These are phyloP conservation scores for Pilobolus umbonatus DNA, from an alignment of 192 early-diverging fungal species.

Conservation along the genomic window DNA sequence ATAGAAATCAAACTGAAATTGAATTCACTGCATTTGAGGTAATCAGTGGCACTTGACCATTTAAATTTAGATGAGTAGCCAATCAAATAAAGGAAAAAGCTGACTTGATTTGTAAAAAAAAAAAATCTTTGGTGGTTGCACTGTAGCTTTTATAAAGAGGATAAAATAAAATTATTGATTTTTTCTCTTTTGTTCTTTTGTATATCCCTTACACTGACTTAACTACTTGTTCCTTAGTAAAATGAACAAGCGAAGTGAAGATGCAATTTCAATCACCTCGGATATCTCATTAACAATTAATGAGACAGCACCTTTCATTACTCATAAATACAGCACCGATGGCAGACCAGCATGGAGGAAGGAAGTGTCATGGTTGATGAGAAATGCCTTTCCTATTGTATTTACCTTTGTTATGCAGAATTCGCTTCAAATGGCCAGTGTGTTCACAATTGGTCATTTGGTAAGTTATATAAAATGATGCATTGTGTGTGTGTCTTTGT, in stretches of 20 bases:
- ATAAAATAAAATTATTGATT: background rate
- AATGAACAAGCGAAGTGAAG: background rate
- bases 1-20: no score
- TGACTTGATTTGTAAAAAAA: no score
- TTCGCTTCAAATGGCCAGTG: constrained; percentile 56
- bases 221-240: background rate
- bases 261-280: constrained; percentile 1
- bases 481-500: background rate
- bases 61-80: no score
- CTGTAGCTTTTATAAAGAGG: background rate
- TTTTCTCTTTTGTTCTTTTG: background rate
- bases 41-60: no score
- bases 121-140: background rate
- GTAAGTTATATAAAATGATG: constrained; percentile 29
- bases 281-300: constrained; percentile 1
- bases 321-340: background rate
- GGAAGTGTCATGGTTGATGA: constrained; percentile 23
- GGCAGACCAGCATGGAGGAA: background rate
- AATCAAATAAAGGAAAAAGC: no score
- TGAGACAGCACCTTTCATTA: constrained; percentile 5
- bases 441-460: constrained; percentile 60
- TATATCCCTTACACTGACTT: background rate
- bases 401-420: constrained; percentile 66
- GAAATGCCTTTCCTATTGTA: constrained; percentile 48
- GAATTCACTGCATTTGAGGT: no score